Percentiles rank a stretch among this genome's conserved stretches.
Conservation (phyloP, 2,329 filamentous ascomycete genomes). For the Dothistroma pini region DNA sequence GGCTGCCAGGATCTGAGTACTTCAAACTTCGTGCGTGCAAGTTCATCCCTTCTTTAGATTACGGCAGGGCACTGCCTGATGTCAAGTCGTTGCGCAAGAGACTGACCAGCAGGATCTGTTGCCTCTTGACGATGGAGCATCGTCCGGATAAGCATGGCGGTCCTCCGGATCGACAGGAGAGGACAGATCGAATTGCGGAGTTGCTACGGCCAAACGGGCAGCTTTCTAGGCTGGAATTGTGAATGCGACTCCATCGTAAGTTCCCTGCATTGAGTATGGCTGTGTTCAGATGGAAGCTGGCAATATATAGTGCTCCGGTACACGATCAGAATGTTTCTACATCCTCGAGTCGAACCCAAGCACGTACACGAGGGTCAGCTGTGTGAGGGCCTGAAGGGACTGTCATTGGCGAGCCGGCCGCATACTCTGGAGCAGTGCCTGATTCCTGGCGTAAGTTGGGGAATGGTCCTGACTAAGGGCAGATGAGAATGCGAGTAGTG, state of each 20-base stretch:
- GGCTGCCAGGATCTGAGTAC: not conserved
- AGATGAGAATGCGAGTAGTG: no score
- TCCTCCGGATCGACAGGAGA: not conserved
- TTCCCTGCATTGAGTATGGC: not conserved
- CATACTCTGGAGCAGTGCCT: no score
- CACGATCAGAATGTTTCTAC: conserved; percentile 10
- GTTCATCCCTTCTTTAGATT: not conserved
- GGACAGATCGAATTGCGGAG: not conserved
- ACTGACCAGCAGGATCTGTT: not conserved
- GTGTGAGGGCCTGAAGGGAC: not conserved
- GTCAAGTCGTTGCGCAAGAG: not conserved
- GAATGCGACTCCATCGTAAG: not conserved
- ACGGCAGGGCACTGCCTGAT: not conserved
- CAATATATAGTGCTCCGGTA: conserved; percentile 5
- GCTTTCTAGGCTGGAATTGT: not conserved
- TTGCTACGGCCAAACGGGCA: not conserved
- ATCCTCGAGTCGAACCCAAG: conserved; percentile 7
- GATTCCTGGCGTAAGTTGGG: no score
- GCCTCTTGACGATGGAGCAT: not conserved
- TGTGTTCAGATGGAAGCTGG: not conserved
- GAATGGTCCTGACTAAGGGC: no score
- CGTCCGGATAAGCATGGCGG: not conserved
- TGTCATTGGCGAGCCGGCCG: no score
- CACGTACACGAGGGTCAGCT: conserved; percentile 7
- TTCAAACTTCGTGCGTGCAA: not conserved